Evolutionary conservation across 164 flowering plant species (phyloP).

Genomic region (Liriodendron chinense): DNA sequence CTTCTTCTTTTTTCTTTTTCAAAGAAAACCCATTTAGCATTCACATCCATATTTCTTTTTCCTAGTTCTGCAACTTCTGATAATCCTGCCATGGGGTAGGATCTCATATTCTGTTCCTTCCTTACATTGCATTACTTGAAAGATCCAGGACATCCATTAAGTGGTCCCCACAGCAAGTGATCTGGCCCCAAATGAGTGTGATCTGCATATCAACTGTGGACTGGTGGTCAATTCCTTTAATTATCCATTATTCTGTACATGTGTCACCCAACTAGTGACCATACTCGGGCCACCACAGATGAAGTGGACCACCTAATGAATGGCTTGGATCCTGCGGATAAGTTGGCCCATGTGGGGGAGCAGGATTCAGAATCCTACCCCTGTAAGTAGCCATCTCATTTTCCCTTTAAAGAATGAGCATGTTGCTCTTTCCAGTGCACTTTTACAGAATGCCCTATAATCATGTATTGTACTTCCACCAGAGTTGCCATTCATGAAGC

Average conservation of each 20-base stretch:
- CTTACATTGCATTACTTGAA: too few species aligned
- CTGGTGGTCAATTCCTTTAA: too few species aligned
- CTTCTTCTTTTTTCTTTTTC: not conserved
- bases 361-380: not conserved
- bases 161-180: too few species aligned
- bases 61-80: not conserved
- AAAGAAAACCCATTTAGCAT: too few species aligned
- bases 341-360: not conserved
- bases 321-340: not conserved
- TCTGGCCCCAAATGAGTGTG: too few species aligned
- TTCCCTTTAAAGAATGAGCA: not conserved
- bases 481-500: conserved; percentile 99
- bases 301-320: not conserved
- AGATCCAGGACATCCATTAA: too few species aligned
- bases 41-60: not conserved
- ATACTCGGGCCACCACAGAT: not conserved
- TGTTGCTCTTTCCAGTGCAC: not conserved
- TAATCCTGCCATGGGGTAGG: not conserved
- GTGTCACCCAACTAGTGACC: not conserved
- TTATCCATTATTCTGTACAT: too few species aligned
- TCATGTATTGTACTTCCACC: not conserved
- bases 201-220: too few species aligned
- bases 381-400: not conserved
- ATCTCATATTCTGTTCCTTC: too few species aligned
- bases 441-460: not conserved